A percentile compares a stretch with the other conserved stretches of the same genome.
Evolutionary conservation across 2,329 filamentous ascomycete genomes (phyloP).

Genomic region (Microascus cirrosus): DNA sequence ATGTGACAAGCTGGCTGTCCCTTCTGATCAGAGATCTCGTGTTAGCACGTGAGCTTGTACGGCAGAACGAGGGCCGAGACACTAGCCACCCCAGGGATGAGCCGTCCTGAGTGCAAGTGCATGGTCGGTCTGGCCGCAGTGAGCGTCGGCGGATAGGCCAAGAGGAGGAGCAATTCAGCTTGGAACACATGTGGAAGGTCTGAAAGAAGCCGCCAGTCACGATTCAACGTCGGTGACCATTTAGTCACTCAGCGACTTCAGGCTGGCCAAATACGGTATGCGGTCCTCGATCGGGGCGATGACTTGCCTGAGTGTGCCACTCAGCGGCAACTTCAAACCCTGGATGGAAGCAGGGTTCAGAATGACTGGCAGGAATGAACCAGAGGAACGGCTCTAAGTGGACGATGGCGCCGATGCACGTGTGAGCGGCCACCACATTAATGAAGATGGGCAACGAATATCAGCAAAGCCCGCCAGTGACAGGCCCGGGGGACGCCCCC

Average conservation of each 20-base stretch:
- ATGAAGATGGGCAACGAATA: background rate
- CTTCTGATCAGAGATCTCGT: too few relatives aligned
- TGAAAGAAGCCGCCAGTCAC: too few relatives aligned
- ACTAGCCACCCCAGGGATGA: too few relatives aligned
- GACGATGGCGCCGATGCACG: background rate
- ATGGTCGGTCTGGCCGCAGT: too few relatives aligned
- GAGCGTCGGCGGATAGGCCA: too few relatives aligned
- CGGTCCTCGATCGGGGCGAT: background rate
- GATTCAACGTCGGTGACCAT: too few relatives aligned
- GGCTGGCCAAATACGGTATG: background rate
- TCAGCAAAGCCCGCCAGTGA: background rate
- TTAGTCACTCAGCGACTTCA: background rate
- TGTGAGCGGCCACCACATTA: background rate
- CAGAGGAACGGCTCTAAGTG: background rate
- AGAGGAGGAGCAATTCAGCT: too few relatives aligned
- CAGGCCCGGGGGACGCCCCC: background rate
- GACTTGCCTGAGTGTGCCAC: background rate
- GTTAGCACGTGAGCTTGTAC: too few relatives aligned
- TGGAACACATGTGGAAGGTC: too few relatives aligned
- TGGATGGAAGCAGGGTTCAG: background rate
- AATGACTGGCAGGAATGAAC: background rate
- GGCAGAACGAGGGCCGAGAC: too few relatives aligned
- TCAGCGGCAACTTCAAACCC: background rate
- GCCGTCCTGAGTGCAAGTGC: too few relatives aligned
- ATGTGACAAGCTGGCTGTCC: too few relatives aligned